Evolutionary conservation across 2,329 filamentous ascomycete species (phyloP).

Genomic region (Conoideocrella luteorostrata): DNA sequence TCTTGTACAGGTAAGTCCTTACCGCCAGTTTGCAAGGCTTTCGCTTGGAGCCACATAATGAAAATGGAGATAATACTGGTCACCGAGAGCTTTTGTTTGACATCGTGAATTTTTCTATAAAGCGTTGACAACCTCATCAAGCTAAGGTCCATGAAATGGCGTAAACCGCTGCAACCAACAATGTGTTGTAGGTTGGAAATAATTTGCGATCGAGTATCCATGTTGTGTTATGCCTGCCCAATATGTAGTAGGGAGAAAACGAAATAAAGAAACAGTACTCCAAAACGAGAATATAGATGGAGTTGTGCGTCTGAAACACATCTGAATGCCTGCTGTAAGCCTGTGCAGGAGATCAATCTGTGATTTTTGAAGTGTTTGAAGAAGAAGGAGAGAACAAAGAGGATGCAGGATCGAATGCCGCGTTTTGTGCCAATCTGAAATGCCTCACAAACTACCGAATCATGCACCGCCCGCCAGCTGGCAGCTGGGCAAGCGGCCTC

Average conservation of each 20-base stretch:
- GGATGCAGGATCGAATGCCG: no score
- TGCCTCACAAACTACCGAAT: no score
- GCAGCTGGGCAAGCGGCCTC: no score
- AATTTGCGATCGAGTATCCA: constrained; percentile 13
- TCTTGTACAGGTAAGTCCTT: neutral
- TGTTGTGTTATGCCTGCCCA: constrained; percentile 12
- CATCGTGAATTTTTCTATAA: constrained; percentile 14
- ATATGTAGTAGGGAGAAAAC: no score
- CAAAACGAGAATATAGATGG: constrained; percentile 15
- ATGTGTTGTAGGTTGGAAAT: constrained; percentile 15
- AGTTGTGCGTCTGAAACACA: neutral
- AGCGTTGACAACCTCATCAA: constrained; percentile 19
- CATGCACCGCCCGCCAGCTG: constrained; percentile 2
- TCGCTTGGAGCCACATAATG: constrained; percentile 21
- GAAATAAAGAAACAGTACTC: no score
- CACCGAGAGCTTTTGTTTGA: constrained; percentile 7
- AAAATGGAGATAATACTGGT: constrained; percentile 19
- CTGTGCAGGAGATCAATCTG: no score
- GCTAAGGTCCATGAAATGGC: constrained; percentile 15
- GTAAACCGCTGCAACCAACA: constrained; percentile 18
- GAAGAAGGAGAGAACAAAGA: no score
- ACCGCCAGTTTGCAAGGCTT: neutral
- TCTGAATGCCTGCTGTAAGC: no score
- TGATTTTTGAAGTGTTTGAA: no score
- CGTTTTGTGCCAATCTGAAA: no score